Evolutionary conservation across 2,329 filamentous ascomycete genomes (phyloP), one percentile per base, ranked within the genome.

Genomic region (Fonsecaea pedrosoi): DNA sequence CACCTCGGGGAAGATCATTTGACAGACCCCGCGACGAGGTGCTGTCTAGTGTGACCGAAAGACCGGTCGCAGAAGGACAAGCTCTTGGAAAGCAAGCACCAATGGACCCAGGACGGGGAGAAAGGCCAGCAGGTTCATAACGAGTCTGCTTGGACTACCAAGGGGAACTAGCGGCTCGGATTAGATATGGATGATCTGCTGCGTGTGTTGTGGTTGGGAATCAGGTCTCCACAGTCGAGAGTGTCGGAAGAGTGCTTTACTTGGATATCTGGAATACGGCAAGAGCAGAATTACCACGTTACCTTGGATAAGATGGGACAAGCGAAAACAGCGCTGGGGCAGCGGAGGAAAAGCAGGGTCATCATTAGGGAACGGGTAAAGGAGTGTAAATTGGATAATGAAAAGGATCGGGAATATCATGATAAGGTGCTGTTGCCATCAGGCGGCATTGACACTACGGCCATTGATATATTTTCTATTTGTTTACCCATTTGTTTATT

Each of bases 1-100:
- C 69, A 10, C 66, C 54, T 8, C 53, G 73, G 55, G 73, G 70
- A 7, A 66, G 70, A 32, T 72, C 71, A 7, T 72, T 72, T 42
- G 71, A 72, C 45, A 64, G 58, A 45, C 37, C 61, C 13, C 63
- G 69, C 13, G 71, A 72, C 9, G 69, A 70, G 12, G n/a, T 38
- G n/a, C 37, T 65, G 54, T 57, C 71, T 18, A 60, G 54, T 35
- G 57, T 64, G 18, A 6, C 54, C 21, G 66, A 66, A 54, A 57
- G 57, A 61, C 65, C 65, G 34, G 45, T 18, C 10, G 63, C 34
- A 6, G 67, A 69, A n/a, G 55, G 32, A 3, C 9, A 18, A 32
- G 32, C 15, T 40, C 66, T 40, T 45, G 54, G 56, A 21, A 30
- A 56, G 21, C 32, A 64, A 55, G 18, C 37, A 10, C 50, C 48